These are phyloP conservation scores for Myriangium duriaei DNA, from an alignment of 2,329 filamentous ascomycete species.

Conservation along the genomic window DNA sequence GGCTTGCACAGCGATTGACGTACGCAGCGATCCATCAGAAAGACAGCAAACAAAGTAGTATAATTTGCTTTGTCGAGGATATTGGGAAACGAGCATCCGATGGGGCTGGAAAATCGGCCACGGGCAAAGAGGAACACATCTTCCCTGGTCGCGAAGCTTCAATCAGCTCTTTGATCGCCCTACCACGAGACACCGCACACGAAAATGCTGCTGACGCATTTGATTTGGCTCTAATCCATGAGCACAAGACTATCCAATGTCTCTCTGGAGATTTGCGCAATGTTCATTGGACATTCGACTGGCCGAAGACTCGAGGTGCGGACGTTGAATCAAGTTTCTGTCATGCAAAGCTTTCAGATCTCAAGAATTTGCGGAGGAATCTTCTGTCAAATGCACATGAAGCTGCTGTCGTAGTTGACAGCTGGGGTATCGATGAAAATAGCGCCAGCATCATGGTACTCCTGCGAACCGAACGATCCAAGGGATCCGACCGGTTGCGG, in stretches of 20 bases:
- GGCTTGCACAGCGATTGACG: slow-evolving; percentile 40
- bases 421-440: slow-evolving; percentile 11
- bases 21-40: slow-evolving; percentile 31
- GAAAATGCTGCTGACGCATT: slow-evolving; percentile 7
- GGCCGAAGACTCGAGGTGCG: not conserved
- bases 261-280: slow-evolving; percentile 17
- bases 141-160: slow-evolving; percentile 6
- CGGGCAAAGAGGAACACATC: slow-evolving; percentile 17
- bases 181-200: slow-evolving; percentile 11
- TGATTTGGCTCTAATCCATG: slow-evolving; percentile 19
- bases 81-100: slow-evolving; percentile 19
- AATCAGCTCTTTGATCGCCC: slow-evolving; percentile 28
- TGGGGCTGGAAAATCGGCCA: slow-evolving; percentile 17
- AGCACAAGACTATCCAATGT: slow-evolving; percentile 20
- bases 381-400: slow-evolving; percentile 34
- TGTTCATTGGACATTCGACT: slow-evolving; percentile 1
- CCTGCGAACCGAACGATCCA: not conserved
- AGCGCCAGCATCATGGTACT: slow-evolving; percentile 6
- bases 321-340: not conserved
- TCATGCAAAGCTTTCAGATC: not conserved
- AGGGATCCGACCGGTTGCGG: not conserved
- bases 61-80: slow-evolving; percentile 44
- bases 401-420: slow-evolving; percentile 27
- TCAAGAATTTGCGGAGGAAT: slow-evolving; percentile 30
- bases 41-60: slow-evolving; percentile 31